Evolutionary conservation across 305 asterid species (phyloP), one percentile per base, ranked within the genome.

Genomic region (Caryopteris hybrid): DNA sequence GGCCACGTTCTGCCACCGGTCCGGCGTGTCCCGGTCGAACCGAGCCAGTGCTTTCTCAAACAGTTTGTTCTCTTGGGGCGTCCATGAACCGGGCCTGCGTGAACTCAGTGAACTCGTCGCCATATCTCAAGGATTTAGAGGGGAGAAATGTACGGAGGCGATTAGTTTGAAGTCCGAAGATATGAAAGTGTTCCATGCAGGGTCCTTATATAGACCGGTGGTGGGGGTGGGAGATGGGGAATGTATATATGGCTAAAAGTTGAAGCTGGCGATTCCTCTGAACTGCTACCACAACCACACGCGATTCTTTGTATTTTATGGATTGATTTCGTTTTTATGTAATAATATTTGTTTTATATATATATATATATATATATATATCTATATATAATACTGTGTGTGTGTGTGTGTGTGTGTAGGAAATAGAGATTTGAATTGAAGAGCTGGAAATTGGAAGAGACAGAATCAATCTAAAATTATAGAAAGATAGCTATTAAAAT

Each of bases 1-100:
- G 1, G 96, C 96, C 29, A 88, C 85, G 71, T 88, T 86, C 48
- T 81, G 86, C 96, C 92, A 88, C 55, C 96, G 79, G 64, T 88
- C 96, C 0, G 92, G 89, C 0, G 88, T 78, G 68, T 88, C 92
- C 69, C 70, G 68, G 66, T 86, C 86, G 56, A 81, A 88, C 50
- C 77, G 72, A 3, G 85, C 95, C n/a, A 88, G 46, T 2, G 95
- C 95, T 69, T 67, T 86, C 77, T 88, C 95, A 4, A 88, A 88
- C 52, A 73, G 45, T 38, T 88, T 86, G 86, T 88, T 86, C 72
- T 86, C 85, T 25, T 81, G 88, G 0, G 83, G 69, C 10, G 92
- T 86, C 96, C 96, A 88, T 2, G 85, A 71, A 53, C 74, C 74
- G 31, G 63, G 9, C 42, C 76, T 10, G 1, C 75, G 70, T 3